phyloP scores from a whole-genome alignment of 352 stramenopile species.

The Globisporangium carolinianum region DNA sequence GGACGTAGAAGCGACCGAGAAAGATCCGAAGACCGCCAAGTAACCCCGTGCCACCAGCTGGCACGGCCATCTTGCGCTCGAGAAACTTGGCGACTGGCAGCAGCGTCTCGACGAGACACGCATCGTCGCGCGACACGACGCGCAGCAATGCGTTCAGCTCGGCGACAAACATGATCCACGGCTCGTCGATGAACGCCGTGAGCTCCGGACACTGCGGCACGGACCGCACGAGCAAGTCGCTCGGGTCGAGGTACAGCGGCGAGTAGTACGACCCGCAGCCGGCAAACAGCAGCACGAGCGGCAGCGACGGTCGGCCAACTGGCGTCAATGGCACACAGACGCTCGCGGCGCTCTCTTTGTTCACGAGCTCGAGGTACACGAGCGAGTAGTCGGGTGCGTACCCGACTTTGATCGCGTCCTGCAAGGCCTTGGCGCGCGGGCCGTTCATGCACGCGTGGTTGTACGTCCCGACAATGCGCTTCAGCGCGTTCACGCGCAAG shows the following conservation, averaged over 20 bases:
- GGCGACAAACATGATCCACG: constrained; percentile 79
- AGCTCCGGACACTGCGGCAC: constrained; percentile 73
- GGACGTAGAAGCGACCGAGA: constrained; percentile 67
- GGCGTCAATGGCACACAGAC: constrained; percentile 64
- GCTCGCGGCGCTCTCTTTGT: constrained; percentile 67
- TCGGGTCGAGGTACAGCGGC: constrained; percentile 74
- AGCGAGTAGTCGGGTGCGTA: constrained; percentile 78
- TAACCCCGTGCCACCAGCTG: constrained; percentile 29
- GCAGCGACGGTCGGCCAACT: constrained; percentile 65
- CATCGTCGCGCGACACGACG: constrained; percentile 53
- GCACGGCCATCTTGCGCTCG: constrained; percentile 41
- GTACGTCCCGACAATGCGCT: constrained; percentile 68
- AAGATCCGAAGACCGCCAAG: constrained; percentile 66
- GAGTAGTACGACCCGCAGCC: constrained; percentile 74
- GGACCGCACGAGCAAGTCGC: constrained; percentile 69
- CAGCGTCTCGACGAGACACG: constrained; percentile 45
- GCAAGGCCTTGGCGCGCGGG: constrained; percentile 47
- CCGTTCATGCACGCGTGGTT: constrained; percentile 83
- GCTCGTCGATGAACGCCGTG: constrained; percentile 81
- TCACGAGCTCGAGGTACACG: constrained; percentile 70
- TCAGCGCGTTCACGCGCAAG: constrained; percentile 68
- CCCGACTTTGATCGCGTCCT: constrained; percentile 74
- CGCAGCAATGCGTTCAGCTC: constrained; percentile 74
- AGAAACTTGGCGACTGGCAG: constrained; percentile 58
- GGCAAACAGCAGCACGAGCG: constrained; percentile 70